Base-by-base conservation (phyloP, 2,329 filamentous ascomycete genomes). In the Diplodia corticola region DNA sequence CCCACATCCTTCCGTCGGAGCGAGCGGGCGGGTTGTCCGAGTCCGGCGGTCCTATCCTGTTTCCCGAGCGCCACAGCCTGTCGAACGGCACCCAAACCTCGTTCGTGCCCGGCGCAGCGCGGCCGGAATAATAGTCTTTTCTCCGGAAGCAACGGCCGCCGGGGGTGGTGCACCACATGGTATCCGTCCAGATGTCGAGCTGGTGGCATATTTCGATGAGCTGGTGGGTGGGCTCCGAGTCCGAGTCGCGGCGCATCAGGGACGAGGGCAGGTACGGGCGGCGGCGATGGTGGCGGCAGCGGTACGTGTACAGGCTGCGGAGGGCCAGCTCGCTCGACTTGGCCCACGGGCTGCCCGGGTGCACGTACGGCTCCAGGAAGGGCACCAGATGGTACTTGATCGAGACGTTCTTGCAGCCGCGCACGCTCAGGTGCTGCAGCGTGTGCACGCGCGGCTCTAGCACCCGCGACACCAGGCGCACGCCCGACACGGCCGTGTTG, bases 11-110 rank as follows among this genome's bases (percentile, higher is more conserved):
- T 28, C 83, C 84, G 71, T 85, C 83, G 53, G 78, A 76, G 51
- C 75, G 73, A 30, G 73, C 73, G 33, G 79, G 59, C 69, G 72
- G 70, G 50, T 68, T 48, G 40, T 70, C 73, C 59, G 73, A 73
- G 20, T 75, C 71, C 33, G 46, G 46, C 5, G 81, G 78, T 5
- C 84, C 85, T 67, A 87, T 80, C 77, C 85, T 84, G 69, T 87
- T 87, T 68, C 83, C 83, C 48, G 83, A 86, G 67, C 85, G 77
- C 85, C 85, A 87, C 51, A 87, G 74, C 61, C 85, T 78, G 73
- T 87, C 85, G 70, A 86, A 87, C 4, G 86, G 85, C n/a, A 87
- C 85, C 85, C 85, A 87, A 5, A 87, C 85, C 70, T 87, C 85
- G 44, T 82, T 79, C 20, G 82, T 82, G 50, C 83, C 83, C 57